Evolutionary conservation across 2,329 filamentous ascomycete species (phyloP).

Genomic region (Botrytis tulipae): DNA sequence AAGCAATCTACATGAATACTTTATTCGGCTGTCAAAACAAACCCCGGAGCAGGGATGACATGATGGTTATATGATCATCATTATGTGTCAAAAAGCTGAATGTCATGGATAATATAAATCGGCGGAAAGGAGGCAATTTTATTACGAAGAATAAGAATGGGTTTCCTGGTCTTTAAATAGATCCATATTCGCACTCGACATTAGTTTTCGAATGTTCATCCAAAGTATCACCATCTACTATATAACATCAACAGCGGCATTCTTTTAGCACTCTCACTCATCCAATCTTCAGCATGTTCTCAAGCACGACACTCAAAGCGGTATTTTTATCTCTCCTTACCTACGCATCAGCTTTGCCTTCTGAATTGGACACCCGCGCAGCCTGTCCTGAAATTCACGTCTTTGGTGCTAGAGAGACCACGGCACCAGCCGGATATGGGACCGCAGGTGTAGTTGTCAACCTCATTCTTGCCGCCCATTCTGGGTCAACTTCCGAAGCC

Average conservation of each 20-base stretch:
- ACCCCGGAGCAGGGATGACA: neutral
- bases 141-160: neutral
- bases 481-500: slow-evolving; percentile 53
- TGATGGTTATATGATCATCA: neutral
- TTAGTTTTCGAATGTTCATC: neutral
- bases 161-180: neutral
- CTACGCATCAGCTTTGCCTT: slow-evolving; percentile 2
- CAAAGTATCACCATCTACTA: neutral
- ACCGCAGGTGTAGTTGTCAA: slow-evolving; percentile 50
- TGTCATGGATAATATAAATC: neutral
- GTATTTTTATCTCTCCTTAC: neutral
- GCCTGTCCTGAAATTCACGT: slow-evolving; percentile 48
- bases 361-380: slow-evolving; percentile 26
- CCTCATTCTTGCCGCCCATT: slow-evolving; percentile 47
- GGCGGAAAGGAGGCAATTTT: neutral
- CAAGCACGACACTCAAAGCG: neutral
- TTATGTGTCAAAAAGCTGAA: neutral
- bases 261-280: neutral
- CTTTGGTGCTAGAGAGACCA: slow-evolving; percentile 53
- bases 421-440: slow-evolving; percentile 50
- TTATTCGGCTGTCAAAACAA: slow-evolving; percentile 3
- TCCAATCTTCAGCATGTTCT: neutral
- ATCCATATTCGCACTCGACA: neutral
- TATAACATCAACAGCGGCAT: neutral
- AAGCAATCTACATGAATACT: neutral